A percentile compares a stretch with the other conserved stretches of the same genome.
Evolutionary conservation across 176 grass and related monocot species (phyloP).

Genomic region (Juncus inflexus): DNA sequence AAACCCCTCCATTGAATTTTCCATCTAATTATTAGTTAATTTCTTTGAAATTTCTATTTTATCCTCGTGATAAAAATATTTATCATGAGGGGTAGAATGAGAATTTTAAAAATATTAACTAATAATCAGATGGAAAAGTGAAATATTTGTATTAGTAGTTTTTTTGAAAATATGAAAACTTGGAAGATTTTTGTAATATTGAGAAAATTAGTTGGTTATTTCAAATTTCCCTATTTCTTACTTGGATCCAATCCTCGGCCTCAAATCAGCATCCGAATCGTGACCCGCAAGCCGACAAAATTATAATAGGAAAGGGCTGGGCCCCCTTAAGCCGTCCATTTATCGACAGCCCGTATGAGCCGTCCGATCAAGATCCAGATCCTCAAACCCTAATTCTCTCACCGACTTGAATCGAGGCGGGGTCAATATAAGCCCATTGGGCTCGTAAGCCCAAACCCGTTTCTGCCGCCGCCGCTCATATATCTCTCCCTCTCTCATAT

Average conservation of each 20-base stretch:
- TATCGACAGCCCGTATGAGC: conserved; percentile 16
- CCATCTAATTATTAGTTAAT: too few species aligned
- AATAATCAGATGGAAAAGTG: too few species aligned
- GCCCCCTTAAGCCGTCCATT: conserved; percentile 7
- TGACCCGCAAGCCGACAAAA: not conserved
- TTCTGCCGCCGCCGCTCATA: conserved; percentile 15
- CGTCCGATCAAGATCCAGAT: conserved; percentile 19
- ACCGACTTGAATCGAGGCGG: not conserved
- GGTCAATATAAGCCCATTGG: conserved; percentile 21
- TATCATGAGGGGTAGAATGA: too few species aligned
- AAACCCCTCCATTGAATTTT: too few species aligned
- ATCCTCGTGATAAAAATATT: too few species aligned
- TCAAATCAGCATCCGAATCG: not conserved
- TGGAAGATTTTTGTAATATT: too few species aligned
- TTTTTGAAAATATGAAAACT: too few species aligned
- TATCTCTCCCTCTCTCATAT: not conserved
- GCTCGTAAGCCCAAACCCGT: conserved; percentile 27
- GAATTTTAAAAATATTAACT: too few species aligned
- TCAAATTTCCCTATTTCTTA: not conserved
- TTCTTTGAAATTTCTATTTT: too few species aligned
- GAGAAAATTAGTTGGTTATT: not conserved
- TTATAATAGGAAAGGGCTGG: not conserved
- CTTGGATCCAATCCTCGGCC: not conserved
- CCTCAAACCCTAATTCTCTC: conserved; percentile 1
- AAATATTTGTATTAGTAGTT: too few species aligned